Evolutionary conservation across 1,284 basidiomycete genomes (phyloP), one percentile per base, ranked within the genome.

Genomic region (Bjerkandera adusta): DNA sequence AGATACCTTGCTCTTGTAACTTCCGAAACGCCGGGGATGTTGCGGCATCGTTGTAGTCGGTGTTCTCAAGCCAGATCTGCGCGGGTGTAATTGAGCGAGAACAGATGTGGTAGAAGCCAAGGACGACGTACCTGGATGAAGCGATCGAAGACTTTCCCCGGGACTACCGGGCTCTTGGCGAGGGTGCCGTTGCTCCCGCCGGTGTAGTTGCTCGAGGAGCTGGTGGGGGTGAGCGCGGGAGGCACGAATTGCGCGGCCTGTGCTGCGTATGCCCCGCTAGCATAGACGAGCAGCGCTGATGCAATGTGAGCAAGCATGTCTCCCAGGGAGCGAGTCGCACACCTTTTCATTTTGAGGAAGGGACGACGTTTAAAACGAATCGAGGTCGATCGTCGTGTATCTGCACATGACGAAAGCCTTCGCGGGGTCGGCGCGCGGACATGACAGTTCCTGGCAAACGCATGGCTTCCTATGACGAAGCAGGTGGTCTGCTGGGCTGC

Each of bases 1-100:
- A 58, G 46, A 85, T 66, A 12, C 81, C 81, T 55, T 81, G 65
- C 43, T 68, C 60, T 10, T 76, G 72, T 27, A 86, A 67, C 40
- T 65, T 61, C 45, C 68, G 62, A 63, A 86, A 83, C 12, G 64
- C 64, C 3, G 65, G 30, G 5, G 60, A 56, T 11, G 60, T 58
- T 13, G 58, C 54, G 2, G 60, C 62, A 35, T 59, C 61, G 15
- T 57, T 50, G 45, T 54, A 75, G 56, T 76, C 68, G 39, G 72
- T 77, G 64, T 77, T 77, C 60, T 75, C 71, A 45, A 73, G 59
- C 69, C 68, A 71, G 34, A 65, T 65, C 48, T 52, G 36, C 12
- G 35, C 13, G 32, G 12, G 20, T 4, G 3, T 25, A 21, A 34
- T 7, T 32, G 40, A 45, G 35, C 18, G 21, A 15, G 26, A 16